Percentiles rank a stretch among this genome's conserved stretches.
phyloP scores from a whole-genome alignment of 202 grass and related monocot genomes.

The Bolboschoenoplectus hybrid region DNA sequence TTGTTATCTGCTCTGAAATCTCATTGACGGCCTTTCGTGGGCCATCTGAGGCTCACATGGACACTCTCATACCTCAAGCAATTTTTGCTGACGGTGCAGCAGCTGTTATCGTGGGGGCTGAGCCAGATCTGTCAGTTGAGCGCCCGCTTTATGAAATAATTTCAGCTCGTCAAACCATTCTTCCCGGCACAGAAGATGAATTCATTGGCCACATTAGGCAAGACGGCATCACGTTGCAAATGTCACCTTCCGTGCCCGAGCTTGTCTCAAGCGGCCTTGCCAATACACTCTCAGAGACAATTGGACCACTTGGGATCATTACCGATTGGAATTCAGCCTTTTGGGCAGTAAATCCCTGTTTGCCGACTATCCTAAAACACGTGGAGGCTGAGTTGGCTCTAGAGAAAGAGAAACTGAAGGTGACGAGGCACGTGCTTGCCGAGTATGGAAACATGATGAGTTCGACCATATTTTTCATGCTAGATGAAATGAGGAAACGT shows the following conservation, averaged over 20 bases:
- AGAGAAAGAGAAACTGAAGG: constrained; percentile 34
- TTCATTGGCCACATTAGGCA: constrained; percentile 25
- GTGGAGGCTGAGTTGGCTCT: constrained; percentile 29
- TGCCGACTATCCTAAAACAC: constrained; percentile 35
- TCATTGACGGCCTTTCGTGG: constrained; percentile 34
- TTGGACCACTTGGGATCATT: constrained; percentile 31
- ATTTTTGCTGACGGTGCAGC: constrained; percentile 11
- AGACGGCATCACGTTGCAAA: constrained; percentile 14
- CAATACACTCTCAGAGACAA: neutral
- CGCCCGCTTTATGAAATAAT: constrained; percentile 29
- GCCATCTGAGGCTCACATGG: neutral
- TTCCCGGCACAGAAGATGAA: constrained; percentile 25
- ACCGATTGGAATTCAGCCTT: constrained; percentile 36
- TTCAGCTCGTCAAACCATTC: constrained; percentile 18
- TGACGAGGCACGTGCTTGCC: constrained; percentile 39
- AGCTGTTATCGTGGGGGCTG: constrained; percentile 37
- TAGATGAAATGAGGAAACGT: constrained; percentile 47
- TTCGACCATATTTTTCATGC: constrained; percentile 38
- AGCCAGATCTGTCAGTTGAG: constrained; percentile 23
- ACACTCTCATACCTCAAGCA: constrained; percentile 16
- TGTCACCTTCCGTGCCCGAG: neutral
- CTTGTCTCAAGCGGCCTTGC: neutral
- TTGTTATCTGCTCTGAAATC: constrained; percentile 32
- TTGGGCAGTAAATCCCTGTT: constrained; percentile 47
- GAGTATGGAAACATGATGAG: constrained; percentile 50